Percentiles rank a stretch among this genome's conserved stretches.
phyloP scores from a whole-genome alignment of 2,329 filamentous ascomycete species.

The Blastomyces emzantsi region DNA sequence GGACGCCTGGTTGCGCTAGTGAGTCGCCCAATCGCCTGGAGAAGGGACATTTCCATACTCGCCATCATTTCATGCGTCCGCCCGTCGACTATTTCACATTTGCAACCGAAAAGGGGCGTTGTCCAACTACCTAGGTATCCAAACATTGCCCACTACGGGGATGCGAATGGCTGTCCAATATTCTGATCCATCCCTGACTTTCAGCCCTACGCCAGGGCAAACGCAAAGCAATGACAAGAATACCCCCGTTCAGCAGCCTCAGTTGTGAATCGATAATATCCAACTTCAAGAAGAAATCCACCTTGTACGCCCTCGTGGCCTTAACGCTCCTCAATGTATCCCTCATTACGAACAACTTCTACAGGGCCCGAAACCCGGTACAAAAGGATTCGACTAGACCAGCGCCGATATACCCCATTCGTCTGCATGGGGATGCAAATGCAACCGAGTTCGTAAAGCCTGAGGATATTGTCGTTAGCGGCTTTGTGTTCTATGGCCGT shows the following conservation, averaged over 20 bases:
- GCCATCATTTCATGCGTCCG: neutral
- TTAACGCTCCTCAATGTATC: slow-evolving; percentile 8
- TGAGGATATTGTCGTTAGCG: slow-evolving; percentile 27
- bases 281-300: slow-evolving; percentile 1
- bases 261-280: slow-evolving; percentile 1
- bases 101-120: neutral
- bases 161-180: neutral
- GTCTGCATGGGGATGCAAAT: neutral
- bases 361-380: neutral
- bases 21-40: too few species aligned
- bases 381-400: neutral
- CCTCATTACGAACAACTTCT: slow-evolving; percentile 7
- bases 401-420: neutral
- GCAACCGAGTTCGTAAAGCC: slow-evolving; percentile 8
- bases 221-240: neutral
- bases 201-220: neutral
- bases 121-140: too few species aligned
- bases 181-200: neutral
- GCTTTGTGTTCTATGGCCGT: slow-evolving; percentile 41
- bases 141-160: neutral
- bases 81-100: neutral
- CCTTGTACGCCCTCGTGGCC: neutral
- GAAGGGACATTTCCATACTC: too few species aligned
- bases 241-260: neutral
- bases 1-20: too few species aligned